Conservation (phyloP, 2,329 filamentous ascomycete genomes). For the Fusarium aywerte region DNA sequence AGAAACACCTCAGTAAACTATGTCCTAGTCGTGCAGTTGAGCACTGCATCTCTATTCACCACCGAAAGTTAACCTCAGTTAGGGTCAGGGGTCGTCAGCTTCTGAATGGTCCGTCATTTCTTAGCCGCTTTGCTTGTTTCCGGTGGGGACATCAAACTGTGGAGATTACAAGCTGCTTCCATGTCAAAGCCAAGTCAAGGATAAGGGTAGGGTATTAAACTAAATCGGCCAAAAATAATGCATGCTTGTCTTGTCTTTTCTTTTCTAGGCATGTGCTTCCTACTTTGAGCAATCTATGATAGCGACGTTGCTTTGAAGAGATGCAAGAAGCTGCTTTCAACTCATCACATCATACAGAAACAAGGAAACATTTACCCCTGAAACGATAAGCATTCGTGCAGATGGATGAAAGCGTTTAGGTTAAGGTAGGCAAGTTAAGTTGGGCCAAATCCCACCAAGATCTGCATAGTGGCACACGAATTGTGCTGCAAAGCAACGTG, state of each 20-base stretch:
- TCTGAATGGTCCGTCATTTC: slow-evolving; percentile 26
- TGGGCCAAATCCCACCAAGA: background rate
- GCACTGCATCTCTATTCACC: slow-evolving; percentile 27
- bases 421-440: background rate
- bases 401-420: slow-evolving; percentile 11
- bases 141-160: slow-evolving; percentile 18
- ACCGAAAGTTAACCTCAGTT: slow-evolving; percentile 35
- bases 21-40: slow-evolving; percentile 8
- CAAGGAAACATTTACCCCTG: slow-evolving; percentile 26
- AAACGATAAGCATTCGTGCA: slow-evolving; percentile 21
- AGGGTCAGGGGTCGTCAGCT: slow-evolving; percentile 29
- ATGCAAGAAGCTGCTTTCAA: slow-evolving; percentile 16
- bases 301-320: background rate
- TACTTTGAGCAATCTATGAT: slow-evolving; percentile 5
- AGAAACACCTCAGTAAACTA: slow-evolving; percentile 26
- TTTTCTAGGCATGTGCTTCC: slow-evolving; percentile 8
- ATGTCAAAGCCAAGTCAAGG: background rate
- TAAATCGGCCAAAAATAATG: slow-evolving; percentile 30
- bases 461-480: slow-evolving; percentile 21
- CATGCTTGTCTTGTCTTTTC: slow-evolving; percentile 27
- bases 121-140: slow-evolving; percentile 33
- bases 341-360: background rate
- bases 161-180: slow-evolving; percentile 17
- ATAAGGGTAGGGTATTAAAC: too few species aligned
- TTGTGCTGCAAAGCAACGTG: slow-evolving; percentile 30